Evolutionary conservation across 441 rosid species (phyloP).

Genomic region (Jatropha multifida): DNA sequence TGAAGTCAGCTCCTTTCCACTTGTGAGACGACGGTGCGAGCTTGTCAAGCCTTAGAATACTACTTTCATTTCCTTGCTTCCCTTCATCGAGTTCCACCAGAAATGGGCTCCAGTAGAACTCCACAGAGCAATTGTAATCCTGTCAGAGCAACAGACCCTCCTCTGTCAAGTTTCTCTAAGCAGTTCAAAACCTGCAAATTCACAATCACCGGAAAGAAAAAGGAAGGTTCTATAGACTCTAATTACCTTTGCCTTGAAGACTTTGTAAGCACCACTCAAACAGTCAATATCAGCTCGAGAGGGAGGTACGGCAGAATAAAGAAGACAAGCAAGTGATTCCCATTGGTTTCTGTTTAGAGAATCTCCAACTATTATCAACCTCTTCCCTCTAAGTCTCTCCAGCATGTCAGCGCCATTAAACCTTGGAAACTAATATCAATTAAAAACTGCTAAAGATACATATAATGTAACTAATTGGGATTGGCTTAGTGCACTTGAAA

Average conservation of each 20-base stretch:
- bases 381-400: constrained; percentile 55
- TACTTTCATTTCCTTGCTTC: constrained; percentile 38
- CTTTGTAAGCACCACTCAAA: constrained; percentile 22
- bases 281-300: constrained; percentile 26
- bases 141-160: constrained; percentile 16
- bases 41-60: constrained; percentile 53
- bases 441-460: neutral
- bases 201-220: neutral
- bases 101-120: constrained; percentile 59
- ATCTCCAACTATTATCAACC: constrained; percentile 60
- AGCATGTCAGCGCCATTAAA: constrained; percentile 47
- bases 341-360: constrained; percentile 71
- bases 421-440: constrained; percentile 25
- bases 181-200: neutral
- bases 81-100: constrained; percentile 46
- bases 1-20: constrained; percentile 52
- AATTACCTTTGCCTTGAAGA: constrained; percentile 44
- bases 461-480: neutral
- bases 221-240: neutral
- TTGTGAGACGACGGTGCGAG: constrained; percentile 41
- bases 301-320: constrained; percentile 39
- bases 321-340: constrained; percentile 67
- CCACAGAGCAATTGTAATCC: constrained; percentile 67
- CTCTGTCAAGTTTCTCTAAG: constrained; percentile 2
- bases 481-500: neutral